Conservation (phyloP, 352 stramenopile species). For the Phytophthora nicotianae region DNA sequence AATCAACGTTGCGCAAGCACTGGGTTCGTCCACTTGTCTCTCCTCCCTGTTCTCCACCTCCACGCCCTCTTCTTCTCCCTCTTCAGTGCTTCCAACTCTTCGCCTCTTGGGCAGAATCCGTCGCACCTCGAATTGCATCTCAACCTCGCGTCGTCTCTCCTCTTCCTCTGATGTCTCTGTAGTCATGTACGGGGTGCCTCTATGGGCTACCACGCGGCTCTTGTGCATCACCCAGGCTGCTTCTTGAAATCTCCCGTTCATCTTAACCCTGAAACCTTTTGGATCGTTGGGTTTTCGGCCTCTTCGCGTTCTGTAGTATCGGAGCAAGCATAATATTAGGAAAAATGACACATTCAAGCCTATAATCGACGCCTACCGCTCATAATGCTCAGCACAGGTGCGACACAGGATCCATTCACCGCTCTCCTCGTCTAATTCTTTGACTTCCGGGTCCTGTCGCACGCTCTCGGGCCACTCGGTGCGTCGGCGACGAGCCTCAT, state of each 20-base stretch:
- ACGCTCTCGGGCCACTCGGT: slow-evolving; percentile 60
- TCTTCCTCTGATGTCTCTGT: slow-evolving; percentile 17
- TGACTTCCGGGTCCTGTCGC: slow-evolving; percentile 53
- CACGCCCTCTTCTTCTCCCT: slow-evolving; percentile 4
- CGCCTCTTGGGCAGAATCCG: slow-evolving; percentile 16
- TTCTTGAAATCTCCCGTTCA: slow-evolving; percentile 71
- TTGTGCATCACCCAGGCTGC: slow-evolving; percentile 75
- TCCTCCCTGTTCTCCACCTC: slow-evolving; percentile 3
- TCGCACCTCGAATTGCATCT: slow-evolving; percentile 14
- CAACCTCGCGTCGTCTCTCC: slow-evolving; percentile 18
- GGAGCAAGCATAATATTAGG: background rate
- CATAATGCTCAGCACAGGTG: slow-evolving; percentile 62
- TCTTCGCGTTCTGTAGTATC: slow-evolving; percentile 43
- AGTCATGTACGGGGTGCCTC: slow-evolving; percentile 4
- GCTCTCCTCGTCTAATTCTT: slow-evolving; percentile 58
- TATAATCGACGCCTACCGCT: slow-evolving; percentile 34
- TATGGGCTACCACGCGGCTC: slow-evolving; percentile 58
- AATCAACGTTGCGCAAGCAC: slow-evolving; percentile 24
- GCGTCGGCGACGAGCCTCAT: slow-evolving; percentile 57
- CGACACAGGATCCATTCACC: slow-evolving; percentile 74
- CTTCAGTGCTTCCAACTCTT: slow-evolving; percentile 19
- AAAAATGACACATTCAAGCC: background rate
- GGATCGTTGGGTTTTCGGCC: slow-evolving; percentile 69
- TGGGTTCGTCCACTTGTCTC: background rate
- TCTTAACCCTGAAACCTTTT: slow-evolving; percentile 73